phyloP scores from a whole-genome alignment of 2,329 filamentous ascomycete species.

The Meredithiella fracta region DNA sequence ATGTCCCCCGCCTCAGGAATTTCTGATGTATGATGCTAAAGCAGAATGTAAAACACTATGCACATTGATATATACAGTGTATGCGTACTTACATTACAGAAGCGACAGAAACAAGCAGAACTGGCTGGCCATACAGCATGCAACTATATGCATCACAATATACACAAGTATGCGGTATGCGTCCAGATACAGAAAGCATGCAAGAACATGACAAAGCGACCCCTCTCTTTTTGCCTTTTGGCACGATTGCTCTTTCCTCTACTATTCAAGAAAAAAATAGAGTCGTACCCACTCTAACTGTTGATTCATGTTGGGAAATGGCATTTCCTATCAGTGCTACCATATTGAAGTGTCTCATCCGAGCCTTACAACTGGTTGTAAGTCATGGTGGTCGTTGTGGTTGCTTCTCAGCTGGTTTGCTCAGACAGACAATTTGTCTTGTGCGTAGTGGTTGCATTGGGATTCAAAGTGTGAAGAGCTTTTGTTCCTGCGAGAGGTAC shows the following conservation, averaged over 20 bases:
- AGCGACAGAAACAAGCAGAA: background rate
- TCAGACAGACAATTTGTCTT: background rate
- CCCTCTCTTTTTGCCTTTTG: background rate
- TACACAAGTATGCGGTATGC: background rate
- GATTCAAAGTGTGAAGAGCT: conserved; percentile 1
- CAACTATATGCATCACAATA: background rate
- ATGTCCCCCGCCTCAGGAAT: background rate
- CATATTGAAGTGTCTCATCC: background rate
- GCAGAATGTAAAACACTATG: background rate
- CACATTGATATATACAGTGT: background rate
- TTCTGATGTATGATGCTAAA: background rate
- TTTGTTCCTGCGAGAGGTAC: background rate
- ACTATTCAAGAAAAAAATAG: background rate
- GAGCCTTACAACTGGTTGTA: background rate
- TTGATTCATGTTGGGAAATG: no score
- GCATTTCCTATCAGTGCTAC: no score
- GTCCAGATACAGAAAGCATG: background rate
- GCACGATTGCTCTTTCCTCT: background rate
- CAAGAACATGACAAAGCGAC: background rate
- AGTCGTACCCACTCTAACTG: no score
- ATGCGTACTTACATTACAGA: background rate
- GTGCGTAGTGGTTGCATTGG: background rate
- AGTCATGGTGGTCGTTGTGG: background rate
- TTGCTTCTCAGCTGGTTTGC: background rate
- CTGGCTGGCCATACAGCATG: background rate